Evolutionary conservation across 2,329 filamentous ascomycete genomes (phyloP).

Genomic region (Pseudopyrenochaeta lycopersici): DNA sequence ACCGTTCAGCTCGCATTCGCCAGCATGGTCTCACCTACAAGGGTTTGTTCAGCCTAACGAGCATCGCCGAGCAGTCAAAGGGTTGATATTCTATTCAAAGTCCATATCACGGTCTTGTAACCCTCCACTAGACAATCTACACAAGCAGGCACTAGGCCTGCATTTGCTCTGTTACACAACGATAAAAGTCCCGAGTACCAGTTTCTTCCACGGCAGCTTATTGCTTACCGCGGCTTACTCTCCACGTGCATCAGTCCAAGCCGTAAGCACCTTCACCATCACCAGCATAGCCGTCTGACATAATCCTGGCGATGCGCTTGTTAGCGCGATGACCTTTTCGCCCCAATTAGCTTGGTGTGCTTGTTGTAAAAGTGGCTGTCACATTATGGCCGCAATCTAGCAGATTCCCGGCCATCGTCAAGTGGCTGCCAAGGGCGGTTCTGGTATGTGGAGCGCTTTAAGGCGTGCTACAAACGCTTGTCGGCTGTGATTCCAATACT

Average conservation of each 20-base stretch:
- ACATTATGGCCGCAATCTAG: neutral
- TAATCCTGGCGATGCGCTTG: conserved; percentile 13
- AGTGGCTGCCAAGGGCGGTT: conserved; percentile 13
- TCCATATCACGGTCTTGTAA: neutral
- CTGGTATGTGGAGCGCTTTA: conserved; percentile 5
- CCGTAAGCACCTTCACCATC: conserved; percentile 12
- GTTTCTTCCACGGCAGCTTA: conserved; percentile 19
- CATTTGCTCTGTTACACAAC: conserved; percentile 1
- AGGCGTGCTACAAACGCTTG: conserved; percentile 10
- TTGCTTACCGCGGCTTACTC: conserved; percentile 38
- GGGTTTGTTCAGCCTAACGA: neutral
- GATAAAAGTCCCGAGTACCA: conserved; percentile 22
- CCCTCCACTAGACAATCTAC: neutral
- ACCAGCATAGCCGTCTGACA: conserved; percentile 26
- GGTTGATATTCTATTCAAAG: conserved; percentile 4
- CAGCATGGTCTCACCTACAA: conserved; percentile 5
- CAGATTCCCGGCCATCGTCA: conserved; percentile 1
- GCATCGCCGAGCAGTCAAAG: neutral
- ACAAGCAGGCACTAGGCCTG: neutral
- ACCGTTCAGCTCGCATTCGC: conserved; percentile 5
- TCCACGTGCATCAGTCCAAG: conserved; percentile 27
- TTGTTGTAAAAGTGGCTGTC: conserved; percentile 15
- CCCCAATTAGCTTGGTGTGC: conserved; percentile 21
- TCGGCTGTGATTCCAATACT: conserved; percentile 9
- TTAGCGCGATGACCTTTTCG: conserved; percentile 1